Evolutionary conservation across 257 asterid species (phyloP).

Genomic region (Pogostemon cablin): DNA sequence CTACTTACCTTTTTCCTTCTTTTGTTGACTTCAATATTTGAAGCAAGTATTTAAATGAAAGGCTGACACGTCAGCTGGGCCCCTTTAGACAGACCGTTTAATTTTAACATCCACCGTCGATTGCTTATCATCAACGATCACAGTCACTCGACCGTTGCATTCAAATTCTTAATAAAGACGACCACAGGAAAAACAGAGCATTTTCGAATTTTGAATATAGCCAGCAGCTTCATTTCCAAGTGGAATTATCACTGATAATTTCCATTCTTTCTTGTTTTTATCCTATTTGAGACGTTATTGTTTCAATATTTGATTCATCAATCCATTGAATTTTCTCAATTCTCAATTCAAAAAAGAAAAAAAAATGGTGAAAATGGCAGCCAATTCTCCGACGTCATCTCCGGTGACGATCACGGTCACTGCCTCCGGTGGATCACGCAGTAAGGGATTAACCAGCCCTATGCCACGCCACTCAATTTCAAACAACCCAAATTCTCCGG

Average conservation of each 20-base stretch:
- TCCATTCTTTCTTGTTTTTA: not conserved
- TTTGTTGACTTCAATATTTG: conserved; percentile 32
- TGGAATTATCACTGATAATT: not conserved
- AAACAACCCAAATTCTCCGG: conserved; percentile 64
- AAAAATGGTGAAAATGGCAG: conserved; percentile 63
- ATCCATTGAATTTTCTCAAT: conserved; percentile 17
- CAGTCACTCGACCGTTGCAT: conserved; percentile 70
- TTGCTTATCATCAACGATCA: conserved; percentile 43
- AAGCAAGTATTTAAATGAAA: not conserved
- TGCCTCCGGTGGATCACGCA: conserved; percentile 67
- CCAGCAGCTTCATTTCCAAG: not conserved
- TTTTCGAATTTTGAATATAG: conserved; percentile 47
- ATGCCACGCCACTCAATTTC: conserved; percentile 73
- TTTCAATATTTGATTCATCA: conserved; percentile 24
- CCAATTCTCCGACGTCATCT: conserved; percentile 70
- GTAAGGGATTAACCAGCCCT: conserved; percentile 71
- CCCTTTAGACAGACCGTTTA: conserved; percentile 47
- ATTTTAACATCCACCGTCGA: conserved; percentile 42
- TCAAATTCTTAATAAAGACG: conserved; percentile 32
- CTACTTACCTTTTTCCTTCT: not conserved
- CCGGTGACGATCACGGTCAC: conserved; percentile 85
- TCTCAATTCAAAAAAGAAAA: not conserved
- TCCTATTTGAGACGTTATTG: not conserved
- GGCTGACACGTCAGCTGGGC: conserved; percentile 37
- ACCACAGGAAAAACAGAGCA: not conserved